These are phyloP conservation scores for Nitzschia palea DNA, from an alignment of 108 stramenopile genomes.

Conservation along the genomic window DNA sequence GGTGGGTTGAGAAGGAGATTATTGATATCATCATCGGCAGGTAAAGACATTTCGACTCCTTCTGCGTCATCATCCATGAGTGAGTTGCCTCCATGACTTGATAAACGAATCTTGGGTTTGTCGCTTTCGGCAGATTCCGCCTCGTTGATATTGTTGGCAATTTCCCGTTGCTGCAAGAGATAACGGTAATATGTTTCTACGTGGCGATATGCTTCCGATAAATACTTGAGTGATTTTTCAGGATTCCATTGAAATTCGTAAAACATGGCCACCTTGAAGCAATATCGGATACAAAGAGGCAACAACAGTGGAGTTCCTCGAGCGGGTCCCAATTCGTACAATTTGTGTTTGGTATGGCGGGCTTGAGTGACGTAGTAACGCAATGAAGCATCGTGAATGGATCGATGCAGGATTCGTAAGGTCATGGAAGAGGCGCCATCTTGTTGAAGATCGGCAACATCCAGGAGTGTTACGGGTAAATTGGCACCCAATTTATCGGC, in stretches of 20 bases:
- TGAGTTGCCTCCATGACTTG: neutral
- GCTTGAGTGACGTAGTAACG: slow-evolving; percentile 46
- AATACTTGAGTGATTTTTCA: slow-evolving; percentile 49
- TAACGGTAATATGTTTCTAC: slow-evolving; percentile 46
- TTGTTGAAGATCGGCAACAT: slow-evolving; percentile 16
- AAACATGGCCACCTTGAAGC: slow-evolving; percentile 66
- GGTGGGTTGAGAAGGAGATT: slow-evolving; percentile 3
- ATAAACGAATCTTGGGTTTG: neutral
- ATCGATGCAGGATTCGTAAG: slow-evolving; percentile 35
- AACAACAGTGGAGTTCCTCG: slow-evolving; percentile 24
- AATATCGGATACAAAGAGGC: slow-evolving; percentile 59
- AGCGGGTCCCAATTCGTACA: slow-evolving; percentile 29
- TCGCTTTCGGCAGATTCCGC: too few species aligned
- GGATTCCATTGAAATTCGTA: slow-evolving; percentile 61
- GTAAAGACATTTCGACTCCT: slow-evolving; percentile 45
- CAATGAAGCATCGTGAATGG: slow-evolving; percentile 36
- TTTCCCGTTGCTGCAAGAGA: slow-evolving; percentile 30
- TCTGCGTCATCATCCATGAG: slow-evolving; percentile 24
- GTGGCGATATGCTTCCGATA: slow-evolving; percentile 52
- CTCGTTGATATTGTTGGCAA: neutral
- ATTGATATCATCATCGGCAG: slow-evolving; percentile 2
- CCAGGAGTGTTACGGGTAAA: slow-evolving; percentile 11
- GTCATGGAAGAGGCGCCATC: slow-evolving; percentile 17
- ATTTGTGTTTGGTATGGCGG: slow-evolving; percentile 45
- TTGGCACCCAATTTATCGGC: slow-evolving; percentile 6